These are phyloP conservation scores for Linum trigynum DNA, from an alignment of 345 rosid genomes.

Conservation along the genomic window DNA sequence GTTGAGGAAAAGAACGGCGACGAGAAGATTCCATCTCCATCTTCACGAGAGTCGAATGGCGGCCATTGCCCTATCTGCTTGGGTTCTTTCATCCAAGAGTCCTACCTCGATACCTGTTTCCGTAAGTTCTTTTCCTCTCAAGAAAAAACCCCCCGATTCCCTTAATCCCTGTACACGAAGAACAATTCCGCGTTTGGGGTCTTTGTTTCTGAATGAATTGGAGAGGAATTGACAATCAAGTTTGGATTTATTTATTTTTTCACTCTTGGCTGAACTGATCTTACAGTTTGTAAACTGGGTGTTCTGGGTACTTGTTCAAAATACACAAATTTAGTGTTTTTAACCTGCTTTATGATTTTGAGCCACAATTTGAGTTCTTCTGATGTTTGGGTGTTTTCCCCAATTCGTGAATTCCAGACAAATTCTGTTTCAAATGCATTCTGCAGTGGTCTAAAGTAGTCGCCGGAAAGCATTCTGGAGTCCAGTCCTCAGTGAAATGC, in stretches of 20 bases:
- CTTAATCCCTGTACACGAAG: not conserved
- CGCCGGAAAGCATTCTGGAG: conserved; percentile 37
- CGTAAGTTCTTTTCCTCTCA: conserved; percentile 39
- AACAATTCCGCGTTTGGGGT: too few species aligned
- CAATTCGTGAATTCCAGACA: conserved; percentile 41
- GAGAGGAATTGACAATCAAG: too few species aligned
- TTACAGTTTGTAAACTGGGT: too few species aligned
- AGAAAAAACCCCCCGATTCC: conserved; percentile 4
- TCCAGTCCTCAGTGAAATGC: conserved; percentile 50
- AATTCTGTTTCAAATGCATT: conserved; percentile 76
- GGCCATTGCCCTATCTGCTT: conserved; percentile 81
- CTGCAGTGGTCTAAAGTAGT: conserved; percentile 70
- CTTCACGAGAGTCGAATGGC: conserved; percentile 18
- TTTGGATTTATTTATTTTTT: not conserved
- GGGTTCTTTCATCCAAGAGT: conserved; percentile 37
- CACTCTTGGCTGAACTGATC: not conserved
- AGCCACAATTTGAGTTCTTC: not conserved
- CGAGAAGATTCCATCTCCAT: conserved; percentile 6
- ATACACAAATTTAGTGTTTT: too few species aligned
- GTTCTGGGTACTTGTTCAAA: too few species aligned
- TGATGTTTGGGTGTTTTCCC: not conserved
- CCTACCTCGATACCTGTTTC: conserved; percentile 76
- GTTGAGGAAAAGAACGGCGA: conserved; percentile 4
- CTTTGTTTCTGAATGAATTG: too few species aligned
- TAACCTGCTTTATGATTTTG: not conserved